These are phyloP conservation scores for Pichia insulana DNA, from an alignment of 805 yeast genomes.

Conservation along the genomic window DNA sequence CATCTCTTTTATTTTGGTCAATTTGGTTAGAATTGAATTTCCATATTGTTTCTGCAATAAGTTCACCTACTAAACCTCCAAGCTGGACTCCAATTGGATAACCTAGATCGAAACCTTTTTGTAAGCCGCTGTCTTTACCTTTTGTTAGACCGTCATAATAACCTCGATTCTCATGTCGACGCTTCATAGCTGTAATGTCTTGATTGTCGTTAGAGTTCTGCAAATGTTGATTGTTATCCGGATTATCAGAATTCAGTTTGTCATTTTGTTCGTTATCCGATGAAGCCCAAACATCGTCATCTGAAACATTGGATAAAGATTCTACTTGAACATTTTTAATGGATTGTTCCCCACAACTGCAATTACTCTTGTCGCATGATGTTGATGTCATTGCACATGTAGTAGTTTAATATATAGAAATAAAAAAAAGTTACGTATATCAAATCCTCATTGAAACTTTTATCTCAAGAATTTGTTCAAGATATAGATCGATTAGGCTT, in stretches of 20 bases:
- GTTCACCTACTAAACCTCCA: constrained; percentile 57
- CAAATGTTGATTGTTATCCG: not conserved
- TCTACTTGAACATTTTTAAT: not conserved
- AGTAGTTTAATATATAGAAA: no score
- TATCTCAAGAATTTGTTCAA: no score
- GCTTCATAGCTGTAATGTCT: constrained; percentile 25
- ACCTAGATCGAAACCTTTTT: constrained; percentile 74
- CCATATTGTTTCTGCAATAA: constrained; percentile 40
- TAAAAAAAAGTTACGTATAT: no score
- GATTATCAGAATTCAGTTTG: no score
- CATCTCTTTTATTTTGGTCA: constrained; percentile 12
- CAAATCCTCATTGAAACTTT: no score
- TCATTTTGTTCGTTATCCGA: constrained; percentile 1
- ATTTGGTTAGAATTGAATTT: constrained; percentile 4
- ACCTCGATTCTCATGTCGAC: constrained; percentile 71
- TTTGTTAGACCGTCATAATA: constrained; percentile 70
- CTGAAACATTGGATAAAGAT: not conserved
- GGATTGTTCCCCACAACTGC: not conserved
- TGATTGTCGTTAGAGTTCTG: not conserved
- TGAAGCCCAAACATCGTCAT: constrained; percentile 3
- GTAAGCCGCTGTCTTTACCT: constrained; percentile 63
- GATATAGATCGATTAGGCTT: no score
- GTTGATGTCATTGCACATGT: no score
- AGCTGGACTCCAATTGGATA: constrained; percentile 66
- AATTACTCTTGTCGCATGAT: no score